phyloP scores from a whole-genome alignment of 495 filamentous ascomycete genomes.

The Hypomontagnella monticulosa region DNA sequence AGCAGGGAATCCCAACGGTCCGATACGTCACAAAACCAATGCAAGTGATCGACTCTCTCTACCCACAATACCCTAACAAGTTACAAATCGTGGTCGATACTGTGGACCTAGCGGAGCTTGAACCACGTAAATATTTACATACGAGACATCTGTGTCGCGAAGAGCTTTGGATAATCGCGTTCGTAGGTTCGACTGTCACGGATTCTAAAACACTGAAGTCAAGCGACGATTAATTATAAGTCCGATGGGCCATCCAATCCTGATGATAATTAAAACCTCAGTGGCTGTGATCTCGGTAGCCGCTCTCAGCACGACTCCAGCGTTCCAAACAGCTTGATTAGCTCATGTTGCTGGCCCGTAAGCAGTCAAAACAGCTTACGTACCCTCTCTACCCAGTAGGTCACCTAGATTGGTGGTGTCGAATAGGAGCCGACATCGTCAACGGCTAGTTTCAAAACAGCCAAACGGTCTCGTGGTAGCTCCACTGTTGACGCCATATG shows the following conservation, averaged over 20 bases:
- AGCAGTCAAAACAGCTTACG: slow-evolving; percentile 20
- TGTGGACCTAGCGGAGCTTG: slow-evolving; percentile 21
- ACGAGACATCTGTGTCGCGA: slow-evolving; percentile 8
- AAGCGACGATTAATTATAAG: slow-evolving; percentile 19
- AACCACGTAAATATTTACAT: slow-evolving; percentile 8
- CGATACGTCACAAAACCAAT: slow-evolving; percentile 5
- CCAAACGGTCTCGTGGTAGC: neutral
- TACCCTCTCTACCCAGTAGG: neutral
- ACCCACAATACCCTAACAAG: slow-evolving; percentile 4
- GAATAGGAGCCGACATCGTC: slow-evolving; percentile 6
- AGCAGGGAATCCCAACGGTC: slow-evolving; percentile 15
- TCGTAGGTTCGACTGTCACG: slow-evolving; percentile 7
- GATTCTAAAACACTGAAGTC: too few species aligned
- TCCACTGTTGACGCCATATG: slow-evolving; percentile 37
- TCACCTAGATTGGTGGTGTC: slow-evolving; percentile 5
- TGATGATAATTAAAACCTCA: too few species aligned
- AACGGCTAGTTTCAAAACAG: slow-evolving; percentile 10
- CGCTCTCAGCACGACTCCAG: too few species aligned
- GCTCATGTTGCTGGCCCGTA: neutral
- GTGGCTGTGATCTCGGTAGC: too few species aligned
- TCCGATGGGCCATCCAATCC: slow-evolving; percentile 10
- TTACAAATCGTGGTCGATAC: slow-evolving; percentile 10
- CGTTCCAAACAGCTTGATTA: too few species aligned
- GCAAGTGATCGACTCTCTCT: slow-evolving; percentile 15
- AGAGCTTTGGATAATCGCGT: slow-evolving; percentile 12